Conservation (phyloP, 1,139 yeast genomes). For the Magnusiomyces suaveolens region DNA sequence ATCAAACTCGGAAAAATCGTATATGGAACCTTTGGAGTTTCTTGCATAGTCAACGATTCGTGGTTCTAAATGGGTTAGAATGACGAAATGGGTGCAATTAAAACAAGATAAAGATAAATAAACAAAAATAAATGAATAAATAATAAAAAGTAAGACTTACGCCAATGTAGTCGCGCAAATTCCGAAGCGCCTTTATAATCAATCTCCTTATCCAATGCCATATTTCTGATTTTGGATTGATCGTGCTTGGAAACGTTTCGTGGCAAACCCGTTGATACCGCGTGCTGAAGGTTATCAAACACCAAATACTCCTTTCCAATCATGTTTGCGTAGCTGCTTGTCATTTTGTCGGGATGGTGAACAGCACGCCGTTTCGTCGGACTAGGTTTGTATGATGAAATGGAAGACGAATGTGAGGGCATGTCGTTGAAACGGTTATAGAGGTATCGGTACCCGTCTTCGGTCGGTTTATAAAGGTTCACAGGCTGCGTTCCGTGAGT, state of each 20-base stretch:
- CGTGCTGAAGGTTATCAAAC: background rate
- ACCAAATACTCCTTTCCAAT: background rate
- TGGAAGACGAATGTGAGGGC: background rate
- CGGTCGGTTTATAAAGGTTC: background rate
- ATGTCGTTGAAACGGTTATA: background rate
- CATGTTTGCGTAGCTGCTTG: background rate
- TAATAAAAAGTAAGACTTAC: background rate
- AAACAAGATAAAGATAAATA: too few species aligned
- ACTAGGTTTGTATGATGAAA: background rate
- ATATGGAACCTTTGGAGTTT: background rate
- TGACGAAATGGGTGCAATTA: too few species aligned
- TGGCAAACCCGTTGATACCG: background rate
- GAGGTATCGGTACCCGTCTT: background rate
- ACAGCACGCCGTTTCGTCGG: background rate
- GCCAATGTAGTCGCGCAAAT: background rate
- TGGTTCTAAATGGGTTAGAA: background rate
- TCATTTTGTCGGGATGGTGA: background rate
- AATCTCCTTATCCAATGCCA: background rate
- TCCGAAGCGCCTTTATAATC: background rate
- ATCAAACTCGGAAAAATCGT: background rate
- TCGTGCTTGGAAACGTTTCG: background rate
- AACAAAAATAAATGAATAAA: too few species aligned
- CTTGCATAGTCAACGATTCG: background rate
- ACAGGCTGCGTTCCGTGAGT: background rate
- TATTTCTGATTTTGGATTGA: background rate